phyloP scores from a whole-genome alignment of 805 yeast species.

The Monosporozyma unispora region DNA sequence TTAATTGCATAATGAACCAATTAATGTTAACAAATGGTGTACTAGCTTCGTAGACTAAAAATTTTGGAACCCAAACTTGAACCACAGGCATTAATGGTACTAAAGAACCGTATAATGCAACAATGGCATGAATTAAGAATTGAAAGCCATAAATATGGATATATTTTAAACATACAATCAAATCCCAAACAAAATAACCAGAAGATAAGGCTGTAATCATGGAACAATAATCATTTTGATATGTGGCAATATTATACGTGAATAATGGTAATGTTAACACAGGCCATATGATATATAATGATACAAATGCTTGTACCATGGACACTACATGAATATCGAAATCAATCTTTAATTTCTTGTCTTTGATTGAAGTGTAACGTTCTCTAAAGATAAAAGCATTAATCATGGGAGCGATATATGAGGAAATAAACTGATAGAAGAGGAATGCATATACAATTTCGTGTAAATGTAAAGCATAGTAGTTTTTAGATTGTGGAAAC shows the following conservation, averaged over 20 bases:
- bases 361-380: conserved; percentile 41
- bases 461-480: conserved; percentile 53
- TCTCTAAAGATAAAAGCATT: conserved; percentile 43
- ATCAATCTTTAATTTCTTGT: conserved; percentile 46
- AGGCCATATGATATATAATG: conserved; percentile 53
- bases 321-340: conserved; percentile 90
- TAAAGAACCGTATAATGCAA: conserved; percentile 67
- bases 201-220: conserved; percentile 60
- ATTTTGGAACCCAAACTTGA: conserved; percentile 73
- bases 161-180: conserved; percentile 55
- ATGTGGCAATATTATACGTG: conserved; percentile 45
- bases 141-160: conserved; percentile 68
- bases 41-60: conserved; percentile 76
- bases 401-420: conserved; percentile 40
- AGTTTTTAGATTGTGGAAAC: conserved; percentile 33
- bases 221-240: conserved; percentile 66
- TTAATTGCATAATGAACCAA: conserved; percentile 80
- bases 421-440: conserved; percentile 50
- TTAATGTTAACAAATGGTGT: conserved; percentile 92
- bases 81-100: conserved; percentile 63
- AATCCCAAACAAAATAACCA: conserved; percentile 93
- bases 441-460: conserved; percentile 55
- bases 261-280: conserved; percentile 45
- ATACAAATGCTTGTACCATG: conserved; percentile 68
- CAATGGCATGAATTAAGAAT: conserved; percentile 74